These are phyloP conservation scores for Apiospora saccharicola DNA, from an alignment of 2,329 filamentous ascomycete species.

Conservation along the genomic window DNA sequence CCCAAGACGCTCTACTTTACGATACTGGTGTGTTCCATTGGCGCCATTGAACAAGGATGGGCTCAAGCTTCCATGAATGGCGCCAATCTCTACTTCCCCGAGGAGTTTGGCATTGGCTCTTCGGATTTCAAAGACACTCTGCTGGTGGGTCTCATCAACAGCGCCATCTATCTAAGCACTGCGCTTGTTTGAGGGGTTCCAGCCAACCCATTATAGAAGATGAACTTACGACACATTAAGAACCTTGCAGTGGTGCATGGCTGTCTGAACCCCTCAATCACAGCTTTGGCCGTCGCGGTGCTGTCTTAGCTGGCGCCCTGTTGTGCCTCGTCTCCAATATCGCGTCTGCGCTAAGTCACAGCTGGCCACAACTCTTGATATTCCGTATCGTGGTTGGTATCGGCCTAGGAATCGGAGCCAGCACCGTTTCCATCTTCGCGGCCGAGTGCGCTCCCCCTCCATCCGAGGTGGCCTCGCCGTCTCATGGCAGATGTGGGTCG, in stretches of 20 bases:
- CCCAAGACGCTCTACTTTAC: constrained; percentile 20
- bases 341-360: constrained; percentile 65
- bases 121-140: background rate
- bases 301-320: constrained; percentile 69
- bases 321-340: constrained; percentile 69
- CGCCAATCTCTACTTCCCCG: constrained; percentile 22
- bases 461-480: constrained; percentile 62
- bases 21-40: constrained; percentile 17
- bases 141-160: constrained; percentile 68
- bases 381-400: constrained; percentile 65
- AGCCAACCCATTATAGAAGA: no score
- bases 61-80: constrained; percentile 24
- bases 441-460: constrained; percentile 61
- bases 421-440: constrained; percentile 60
- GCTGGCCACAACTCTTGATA: constrained; percentile 65
- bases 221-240: no score
- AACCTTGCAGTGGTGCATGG: constrained; percentile 63
- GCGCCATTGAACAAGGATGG: constrained; percentile 22
- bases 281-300: constrained; percentile 65
- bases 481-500: constrained; percentile 64
- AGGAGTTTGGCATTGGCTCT: constrained; percentile 22
- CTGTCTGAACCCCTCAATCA: constrained; percentile 69
- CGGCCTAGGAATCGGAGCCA: constrained; percentile 64
- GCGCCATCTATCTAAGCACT: constrained; percentile 52
- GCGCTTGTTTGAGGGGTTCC: constrained; percentile 50